Conservation (phyloP, 495 filamentous ascomycete species). For the Tuber calosporum region DNA sequence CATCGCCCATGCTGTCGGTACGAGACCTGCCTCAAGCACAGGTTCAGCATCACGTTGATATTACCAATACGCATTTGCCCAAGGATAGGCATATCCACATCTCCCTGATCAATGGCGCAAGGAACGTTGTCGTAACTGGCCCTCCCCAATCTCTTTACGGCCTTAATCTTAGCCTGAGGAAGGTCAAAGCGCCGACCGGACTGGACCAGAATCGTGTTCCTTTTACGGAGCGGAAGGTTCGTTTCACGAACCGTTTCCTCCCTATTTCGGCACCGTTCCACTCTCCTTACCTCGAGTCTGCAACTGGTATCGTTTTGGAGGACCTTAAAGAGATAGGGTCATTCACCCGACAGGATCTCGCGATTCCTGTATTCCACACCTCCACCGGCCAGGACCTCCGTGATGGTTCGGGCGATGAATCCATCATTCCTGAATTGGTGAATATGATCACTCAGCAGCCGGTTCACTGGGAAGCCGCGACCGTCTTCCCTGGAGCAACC, state of each 20-base stretch:
- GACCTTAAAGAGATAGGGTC: constrained; percentile 79
- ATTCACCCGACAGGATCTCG: constrained; percentile 54
- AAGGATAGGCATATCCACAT: constrained; percentile 87
- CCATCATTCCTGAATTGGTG: constrained; percentile 71
- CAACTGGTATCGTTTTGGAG: constrained; percentile 69
- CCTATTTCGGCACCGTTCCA: constrained; percentile 98
- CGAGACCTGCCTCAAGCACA: constrained; percentile 77
- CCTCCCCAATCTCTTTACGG: constrained; percentile 93
- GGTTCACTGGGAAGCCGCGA: constrained; percentile 92
- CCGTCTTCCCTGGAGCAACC: constrained; percentile 76
- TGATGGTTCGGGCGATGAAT: constrained; percentile 48
- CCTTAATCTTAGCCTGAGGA: constrained; percentile 84
- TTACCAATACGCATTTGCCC: constrained; percentile 91
- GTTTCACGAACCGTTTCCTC: constrained; percentile 93
- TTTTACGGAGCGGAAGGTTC: constrained; percentile 87
- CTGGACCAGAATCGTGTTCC: constrained; percentile 92
- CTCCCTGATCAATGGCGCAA: constrained; percentile 89
- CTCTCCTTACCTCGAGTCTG: constrained; percentile 79
- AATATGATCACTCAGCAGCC: constrained; percentile 88
- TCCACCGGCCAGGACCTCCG: constrained; percentile 76
- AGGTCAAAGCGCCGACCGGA: constrained; percentile 93
- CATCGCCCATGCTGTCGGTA: constrained; percentile 96
- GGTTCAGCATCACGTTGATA: constrained; percentile 89
- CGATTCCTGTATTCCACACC: constrained; percentile 80
- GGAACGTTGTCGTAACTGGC: constrained; percentile 94